These are phyloP conservation scores for Candida sanyaensis DNA, from an alignment of 1,139 yeast genomes.

Conservation along the genomic window DNA sequence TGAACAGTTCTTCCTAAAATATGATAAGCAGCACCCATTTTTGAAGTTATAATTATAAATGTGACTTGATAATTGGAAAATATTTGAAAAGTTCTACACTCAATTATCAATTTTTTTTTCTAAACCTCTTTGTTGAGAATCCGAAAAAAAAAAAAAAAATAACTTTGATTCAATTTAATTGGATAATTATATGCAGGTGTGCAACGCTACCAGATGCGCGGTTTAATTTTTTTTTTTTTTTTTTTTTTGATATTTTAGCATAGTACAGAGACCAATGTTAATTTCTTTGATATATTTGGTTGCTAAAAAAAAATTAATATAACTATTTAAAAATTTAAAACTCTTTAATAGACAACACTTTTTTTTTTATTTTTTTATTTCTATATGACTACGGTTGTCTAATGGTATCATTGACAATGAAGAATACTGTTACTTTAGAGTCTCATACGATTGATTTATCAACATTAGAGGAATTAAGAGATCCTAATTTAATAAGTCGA, in stretches of 20 bases:
- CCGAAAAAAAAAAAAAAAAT: neutral
- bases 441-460: conserved; percentile 14
- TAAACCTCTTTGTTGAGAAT: neutral
- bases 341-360: too few relatives aligned
- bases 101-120: neutral
- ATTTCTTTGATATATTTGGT: conserved; percentile 3
- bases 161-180: conserved; percentile 1
- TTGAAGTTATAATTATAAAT: neutral
- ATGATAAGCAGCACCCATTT: conserved; percentile 80
- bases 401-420: conserved; percentile 4
- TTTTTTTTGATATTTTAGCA: neutral
- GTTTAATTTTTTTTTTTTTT: too few relatives aligned
- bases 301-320: neutral
- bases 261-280: too few relatives aligned
- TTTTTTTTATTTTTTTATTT: neutral
- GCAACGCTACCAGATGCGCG: neutral
- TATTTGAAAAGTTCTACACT: too few relatives aligned
- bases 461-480: conserved; percentile 16
- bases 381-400: neutral
- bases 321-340: neutral
- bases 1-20: conserved; percentile 76
- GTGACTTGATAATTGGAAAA: too few relatives aligned
- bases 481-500: conserved; percentile 16
- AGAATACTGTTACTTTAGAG: conserved; percentile 7
- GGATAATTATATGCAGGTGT: neutral